Evolutionary conservation across 352 stramenopile species (phyloP).

Genomic region (Phytophthora pseudosyringae): DNA sequence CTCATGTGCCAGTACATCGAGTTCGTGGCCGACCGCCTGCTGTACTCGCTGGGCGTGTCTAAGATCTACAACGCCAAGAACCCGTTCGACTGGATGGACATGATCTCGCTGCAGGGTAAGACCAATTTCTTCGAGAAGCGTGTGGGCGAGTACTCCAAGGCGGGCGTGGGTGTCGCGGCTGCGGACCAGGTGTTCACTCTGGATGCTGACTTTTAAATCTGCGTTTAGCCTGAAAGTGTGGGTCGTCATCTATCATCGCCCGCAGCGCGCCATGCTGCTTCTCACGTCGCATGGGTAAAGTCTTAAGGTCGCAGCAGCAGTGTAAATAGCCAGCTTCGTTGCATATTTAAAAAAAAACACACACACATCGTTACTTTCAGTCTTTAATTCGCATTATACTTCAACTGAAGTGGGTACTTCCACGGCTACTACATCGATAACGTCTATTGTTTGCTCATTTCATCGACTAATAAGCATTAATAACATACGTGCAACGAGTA

Average conservation of each 20-base stretch:
- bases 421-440: not conserved
- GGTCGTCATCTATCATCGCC: conserved; percentile 5
- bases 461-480: too few species aligned
- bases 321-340: conserved; percentile 42
- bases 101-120: conserved; percentile 98
- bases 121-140: conserved; percentile 99
- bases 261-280: conserved; percentile 25
- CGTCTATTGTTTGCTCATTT: not conserved
- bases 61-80: conserved; percentile 96
- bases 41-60: conserved; percentile 90
- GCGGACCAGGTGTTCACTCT: conserved; percentile 93
- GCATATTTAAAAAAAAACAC: conserved; percentile 48
- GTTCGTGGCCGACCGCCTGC: conserved; percentile 97
- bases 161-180: conserved; percentile 92
- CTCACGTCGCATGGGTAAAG: conserved; percentile 29
- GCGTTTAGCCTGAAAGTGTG: conserved; percentile 1
- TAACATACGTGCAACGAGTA: too few species aligned
- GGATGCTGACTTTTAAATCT: conserved; percentile 93
- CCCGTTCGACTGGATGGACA: conserved; percentile 99
- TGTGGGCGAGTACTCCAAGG: conserved; percentile 99
- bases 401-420: not conserved
- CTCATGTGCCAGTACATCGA: conserved; percentile 99
- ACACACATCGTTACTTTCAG: conserved; percentile 12
- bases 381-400: not conserved
- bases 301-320: conserved; percentile 33